Base-by-base conservation (phyloP, 148 eudicot genomes). In the Rhododendron henanense region DNA sequence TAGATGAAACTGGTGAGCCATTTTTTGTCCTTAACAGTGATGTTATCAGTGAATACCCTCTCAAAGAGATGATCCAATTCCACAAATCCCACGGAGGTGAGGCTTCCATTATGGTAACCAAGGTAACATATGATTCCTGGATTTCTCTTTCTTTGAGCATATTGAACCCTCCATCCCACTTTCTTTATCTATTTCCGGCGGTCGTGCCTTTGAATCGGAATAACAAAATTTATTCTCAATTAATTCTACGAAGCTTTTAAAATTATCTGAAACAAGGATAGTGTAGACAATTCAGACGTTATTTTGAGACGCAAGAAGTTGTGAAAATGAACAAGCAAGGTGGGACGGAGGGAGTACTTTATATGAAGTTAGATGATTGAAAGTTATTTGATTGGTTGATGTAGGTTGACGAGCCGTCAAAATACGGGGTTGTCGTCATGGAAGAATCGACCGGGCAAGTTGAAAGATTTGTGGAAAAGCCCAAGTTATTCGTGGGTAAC, bases 361-460 rank as follows among this genome's bases (percentile, higher is more conserved):
- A 14, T 35, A 33, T 75, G 21, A 73, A 15, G 3, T 44, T 10
- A 47, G 33, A n/a, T 48, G 33, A 48, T 21, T 71, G 9, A 76
- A 78, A 50, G 8, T 9, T 8, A 28, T 61, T 11, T 74, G 57
- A 2, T 35, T 87, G 39, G 79, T 73, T 83, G 35, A 53, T 91
- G 90, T 92, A 97, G 99, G 99, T 95, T 85, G 98, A 94, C 47
- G 99, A 97, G 86, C 99, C 99, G 18, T 95, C 98, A 45, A 95
- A 97, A 87, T 97, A 95, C 55, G 99, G 99, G 44, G 99, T 95
- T 55, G 98, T 97, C 28, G 93, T 97, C 23, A 93, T 90, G 96
- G 96, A 97, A 85, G 98, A 94, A 90, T 86, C 98, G n/a, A 93
- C 95, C 0, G 99, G 99, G 59, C 90, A 88, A 87, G 99, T 97